Base-by-base conservation (phyloP, 2,329 filamentous ascomycete species). In the Sporothrix mexicana region DNA sequence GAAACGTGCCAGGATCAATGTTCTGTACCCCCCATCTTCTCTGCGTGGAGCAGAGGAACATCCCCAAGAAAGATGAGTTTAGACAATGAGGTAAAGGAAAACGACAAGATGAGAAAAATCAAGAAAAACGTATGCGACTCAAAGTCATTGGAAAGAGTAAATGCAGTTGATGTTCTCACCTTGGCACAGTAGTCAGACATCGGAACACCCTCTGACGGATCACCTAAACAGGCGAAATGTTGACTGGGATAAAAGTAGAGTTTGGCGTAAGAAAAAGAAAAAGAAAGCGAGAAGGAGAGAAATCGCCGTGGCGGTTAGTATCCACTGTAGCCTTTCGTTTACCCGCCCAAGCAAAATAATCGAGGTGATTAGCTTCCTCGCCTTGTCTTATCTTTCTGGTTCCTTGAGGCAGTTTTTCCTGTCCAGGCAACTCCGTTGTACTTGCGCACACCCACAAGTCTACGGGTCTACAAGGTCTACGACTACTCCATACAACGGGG, bases 201-300 rank as follows among this genome's bases (percentile, higher is more conserved):
- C 23, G 9, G 7, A 45, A 9, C n/a, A 3, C 8, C 36, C 9
- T 5, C n/a, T 17, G 47, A 30, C n/a, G 55, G 68, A 45, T 70
- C 53, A 49, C 53, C 41, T 4, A 49, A 70, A 49, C 2, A 20
- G 23, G 53, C 41, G 41, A 70, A 49, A 61, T 61, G 45, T 69
- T 41, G 66, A 30, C 4, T 36, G 30, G 30, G 7, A 36, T 36
- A 41, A 59, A 5, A 53, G 13, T 45, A 47, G 15, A 47, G 13
- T 47, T 47, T 12, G 20, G 20, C 3, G 23, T 30, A 12, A 36
- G 57, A 51, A 15, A 45, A 7, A 9, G 15, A 69, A 45, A 66
- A 23, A 10, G 20, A 43, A 43, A n/a, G 5, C 43, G 23, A 13
- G 1, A 51, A 36, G 41, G 5, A 55, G 23, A 13, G 1, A 51